Base-by-base conservation (phyloP, 768 basidiomycete genomes). In the Pleurotus cornucopiae region DNA sequence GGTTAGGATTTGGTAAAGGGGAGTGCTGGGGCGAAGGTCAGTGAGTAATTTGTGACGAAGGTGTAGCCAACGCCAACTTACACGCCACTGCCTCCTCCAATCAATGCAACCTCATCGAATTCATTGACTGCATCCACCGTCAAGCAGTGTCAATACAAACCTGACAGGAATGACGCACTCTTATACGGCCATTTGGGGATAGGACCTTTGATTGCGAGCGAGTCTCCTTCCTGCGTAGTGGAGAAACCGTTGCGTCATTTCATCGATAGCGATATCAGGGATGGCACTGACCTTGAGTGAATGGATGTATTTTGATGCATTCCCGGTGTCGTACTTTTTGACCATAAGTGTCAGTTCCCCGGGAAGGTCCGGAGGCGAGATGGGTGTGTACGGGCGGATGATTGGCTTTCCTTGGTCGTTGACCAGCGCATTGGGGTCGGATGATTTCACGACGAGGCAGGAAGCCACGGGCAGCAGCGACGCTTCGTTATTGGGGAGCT, bases 41-140 rank as follows among this genome's bases (percentile, higher is more conserved):
- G 30, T 34, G 30, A 34, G 30, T 11, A 11, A 34, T 9, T 34
- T 9, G 30, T 34, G 30, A 34, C 30, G 30, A 48, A 26, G 30
- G 6, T 21, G 9, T 20, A 23, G 21, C 43, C 40, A 51, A 46
- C 34, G 7, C 30, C 30, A 34, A 73, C 85, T 63, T 64, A 89
- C 87, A 98, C 93, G 68, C 97, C 97, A 61, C 85, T 89, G 54
- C 97, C 97, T 53, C 97, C 97, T 34, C 91, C 92, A 63, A 98
- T 91, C 63, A 95, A 77, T 11, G 87, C 89, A 54, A 97, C 86
- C 62, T 94, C 77, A 18, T 94, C 90, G 52, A 88, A 86, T 69
- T 93, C 83, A 68, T 92, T 91, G 61, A 77, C 90, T 92, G 60
- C 30, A 11, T 11, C 7, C 9, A 3, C 30, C 2, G 30, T 34